These are phyloP conservation scores for Phialophora expanda DNA, from an alignment of 2,329 filamentous ascomycete genomes.

Conservation along the genomic window DNA sequence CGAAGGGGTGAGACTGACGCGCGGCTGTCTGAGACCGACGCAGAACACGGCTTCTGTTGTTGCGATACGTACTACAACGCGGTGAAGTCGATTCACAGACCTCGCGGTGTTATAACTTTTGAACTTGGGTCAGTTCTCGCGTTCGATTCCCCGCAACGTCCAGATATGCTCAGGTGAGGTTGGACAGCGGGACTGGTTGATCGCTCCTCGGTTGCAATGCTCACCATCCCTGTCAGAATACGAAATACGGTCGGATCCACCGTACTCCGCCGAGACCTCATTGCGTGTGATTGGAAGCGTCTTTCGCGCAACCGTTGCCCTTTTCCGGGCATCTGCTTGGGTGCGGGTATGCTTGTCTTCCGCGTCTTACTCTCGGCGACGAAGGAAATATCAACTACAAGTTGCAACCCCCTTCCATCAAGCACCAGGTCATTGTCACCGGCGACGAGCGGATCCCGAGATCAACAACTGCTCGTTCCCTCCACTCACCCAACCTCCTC, in stretches of 20 bases:
- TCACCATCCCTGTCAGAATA: neutral
- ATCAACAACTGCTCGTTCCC: slow-evolving; percentile 71
- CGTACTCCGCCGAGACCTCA: too few species aligned
- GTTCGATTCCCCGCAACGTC: neutral
- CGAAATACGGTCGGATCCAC: neutral
- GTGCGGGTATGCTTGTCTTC: neutral
- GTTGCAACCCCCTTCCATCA: slow-evolving; percentile 54
- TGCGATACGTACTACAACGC: neutral
- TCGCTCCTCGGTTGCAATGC: neutral
- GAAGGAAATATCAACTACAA: slow-evolving; percentile 14
- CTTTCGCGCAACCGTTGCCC: neutral
- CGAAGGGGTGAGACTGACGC: neutral
- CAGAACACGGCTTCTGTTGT: neutral
- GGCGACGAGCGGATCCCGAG: slow-evolving; percentile 68
- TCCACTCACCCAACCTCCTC: slow-evolving; percentile 73
- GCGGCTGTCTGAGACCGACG: neutral
- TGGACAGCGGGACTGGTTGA: neutral
- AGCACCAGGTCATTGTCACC: slow-evolving; percentile 75
- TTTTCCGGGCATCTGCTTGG: neutral
- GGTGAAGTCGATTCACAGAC: neutral
- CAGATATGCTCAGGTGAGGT: neutral
- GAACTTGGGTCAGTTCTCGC: too few species aligned
- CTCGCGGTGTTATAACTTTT: too few species aligned
- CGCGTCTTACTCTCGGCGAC: neutral
- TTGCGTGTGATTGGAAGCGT: neutral